Conservation (phyloP, 352 stramenopile species). For the Phytophthora pluvialis region DNA sequence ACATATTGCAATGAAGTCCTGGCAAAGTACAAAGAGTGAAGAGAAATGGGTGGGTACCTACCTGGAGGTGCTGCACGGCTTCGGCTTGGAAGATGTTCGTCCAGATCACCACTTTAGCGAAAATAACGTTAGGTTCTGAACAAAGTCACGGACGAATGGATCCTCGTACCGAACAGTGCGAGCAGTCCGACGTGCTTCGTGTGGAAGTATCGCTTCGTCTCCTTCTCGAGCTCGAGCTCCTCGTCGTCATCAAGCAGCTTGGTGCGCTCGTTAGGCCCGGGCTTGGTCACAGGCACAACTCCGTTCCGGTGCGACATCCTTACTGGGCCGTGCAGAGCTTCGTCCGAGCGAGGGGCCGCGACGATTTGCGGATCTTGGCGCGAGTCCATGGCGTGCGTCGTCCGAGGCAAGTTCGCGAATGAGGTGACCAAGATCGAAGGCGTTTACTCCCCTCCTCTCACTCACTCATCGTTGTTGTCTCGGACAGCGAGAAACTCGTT, state of each 20-base stretch:
- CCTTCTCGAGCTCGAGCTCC: slow-evolving; percentile 18
- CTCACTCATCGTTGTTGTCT: slow-evolving; percentile 18
- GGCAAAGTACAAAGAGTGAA: too few species aligned
- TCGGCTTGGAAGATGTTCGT: slow-evolving; percentile 37
- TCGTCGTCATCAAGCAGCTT: slow-evolving; percentile 29
- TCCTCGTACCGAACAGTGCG: slow-evolving; percentile 19
- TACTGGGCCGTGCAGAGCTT: slow-evolving; percentile 21
- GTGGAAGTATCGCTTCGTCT: slow-evolving; percentile 22
- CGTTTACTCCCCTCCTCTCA: slow-evolving; percentile 1
- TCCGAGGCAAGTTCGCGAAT: slow-evolving; percentile 14
- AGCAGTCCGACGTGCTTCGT: slow-evolving; percentile 33
- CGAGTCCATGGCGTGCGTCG: slow-evolving; percentile 18
- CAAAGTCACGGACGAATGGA: not conserved
- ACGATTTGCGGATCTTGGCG: not conserved
- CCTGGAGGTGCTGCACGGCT: slow-evolving; percentile 38
- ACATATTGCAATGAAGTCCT: not conserved
- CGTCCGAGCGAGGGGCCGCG: slow-evolving; percentile 11
- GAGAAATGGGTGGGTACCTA: too few species aligned
- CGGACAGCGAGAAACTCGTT: slow-evolving; percentile 10
- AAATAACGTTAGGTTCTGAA: slow-evolving; percentile 3
- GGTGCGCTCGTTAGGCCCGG: slow-evolving; percentile 25
- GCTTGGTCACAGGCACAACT: slow-evolving; percentile 28
- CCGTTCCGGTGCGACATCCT: slow-evolving; percentile 21
- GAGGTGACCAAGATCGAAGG: not conserved
- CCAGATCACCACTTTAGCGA: slow-evolving; percentile 34